Evolutionary conservation across 2,329 filamentous ascomycete species (phyloP).

Genomic region (Fusarium cyanostomum): DNA sequence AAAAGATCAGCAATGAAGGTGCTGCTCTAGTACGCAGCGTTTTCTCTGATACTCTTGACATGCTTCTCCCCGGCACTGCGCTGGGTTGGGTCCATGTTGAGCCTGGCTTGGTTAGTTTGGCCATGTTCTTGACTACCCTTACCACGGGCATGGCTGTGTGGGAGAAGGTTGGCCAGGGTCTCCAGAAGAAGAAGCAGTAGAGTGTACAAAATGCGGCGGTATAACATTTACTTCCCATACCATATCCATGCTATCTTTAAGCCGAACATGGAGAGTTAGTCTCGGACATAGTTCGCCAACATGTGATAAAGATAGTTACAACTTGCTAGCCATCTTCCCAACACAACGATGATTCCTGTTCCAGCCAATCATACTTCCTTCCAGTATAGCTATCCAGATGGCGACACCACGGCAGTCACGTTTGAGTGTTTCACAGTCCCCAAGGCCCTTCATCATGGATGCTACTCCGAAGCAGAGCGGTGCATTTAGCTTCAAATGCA

Average conservation of each 20-base stretch:
- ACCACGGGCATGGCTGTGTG: conserved; percentile 70
- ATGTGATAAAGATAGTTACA: neutral
- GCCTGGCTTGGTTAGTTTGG: conserved; percentile 62
- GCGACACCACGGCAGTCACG: neutral
- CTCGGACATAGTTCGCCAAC: neutral
- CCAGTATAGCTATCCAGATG: neutral
- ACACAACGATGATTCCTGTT: neutral
- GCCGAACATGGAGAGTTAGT: neutral
- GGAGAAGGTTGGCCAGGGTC: conserved; percentile 56
- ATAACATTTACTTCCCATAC: neutral
- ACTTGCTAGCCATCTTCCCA: neutral
- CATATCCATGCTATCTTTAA: conserved; percentile 5
- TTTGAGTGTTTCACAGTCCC: neutral
- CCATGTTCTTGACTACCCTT: conserved; percentile 70
- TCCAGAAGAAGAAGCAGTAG: conserved; percentile 33
- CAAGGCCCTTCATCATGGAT: neutral
- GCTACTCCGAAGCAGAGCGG: neutral
- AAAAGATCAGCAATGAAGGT: conserved; percentile 44
- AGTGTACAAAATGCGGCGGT: neutral
- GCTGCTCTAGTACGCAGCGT: conserved; percentile 57
- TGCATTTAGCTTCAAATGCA: neutral
- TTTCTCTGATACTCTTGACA: conserved; percentile 67
- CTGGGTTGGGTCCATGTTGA: conserved; percentile 68
- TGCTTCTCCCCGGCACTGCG: conserved; percentile 67
- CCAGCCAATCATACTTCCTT: neutral